Evolutionary conservation across 495 filamentous ascomycete species (phyloP).

Genomic region (Talaromyces wortmannii): DNA sequence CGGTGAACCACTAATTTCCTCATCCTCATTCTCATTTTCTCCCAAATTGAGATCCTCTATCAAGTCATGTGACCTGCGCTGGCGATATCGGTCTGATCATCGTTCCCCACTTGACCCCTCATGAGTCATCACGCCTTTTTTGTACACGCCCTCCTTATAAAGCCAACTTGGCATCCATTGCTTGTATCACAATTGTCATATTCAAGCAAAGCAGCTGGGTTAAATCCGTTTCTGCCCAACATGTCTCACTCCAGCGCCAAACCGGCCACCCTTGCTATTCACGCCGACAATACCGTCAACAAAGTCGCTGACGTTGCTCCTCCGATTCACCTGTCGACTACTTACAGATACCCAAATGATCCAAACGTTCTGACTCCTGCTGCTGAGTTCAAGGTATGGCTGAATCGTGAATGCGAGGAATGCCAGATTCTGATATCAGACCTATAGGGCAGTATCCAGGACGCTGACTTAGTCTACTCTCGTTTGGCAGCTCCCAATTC

Average conservation of each 20-base stretch:
- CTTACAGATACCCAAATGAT: conserved; percentile 70
- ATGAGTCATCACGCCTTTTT: conserved; percentile 3
- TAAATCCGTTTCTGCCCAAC: neutral
- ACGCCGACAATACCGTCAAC: conserved; percentile 56
- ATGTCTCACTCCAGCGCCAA: neutral
- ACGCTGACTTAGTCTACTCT: conserved; percentile 61
- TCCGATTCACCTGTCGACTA: conserved; percentile 80
- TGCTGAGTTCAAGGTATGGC: conserved; percentile 17
- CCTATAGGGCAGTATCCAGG: neutral
- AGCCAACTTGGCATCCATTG: neutral
- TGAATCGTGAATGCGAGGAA: neutral
- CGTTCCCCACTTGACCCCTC: neutral
- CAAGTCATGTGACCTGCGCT: neutral
- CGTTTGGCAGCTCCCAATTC: conserved; percentile 66
- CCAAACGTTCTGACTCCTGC: conserved; percentile 52
- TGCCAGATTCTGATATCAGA: neutral
- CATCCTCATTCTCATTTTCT: neutral
- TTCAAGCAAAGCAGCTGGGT: conserved; percentile 12
- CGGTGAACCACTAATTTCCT: conserved; percentile 16
- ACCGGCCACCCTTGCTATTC: conserved; percentile 63
- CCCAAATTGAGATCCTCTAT: neutral
- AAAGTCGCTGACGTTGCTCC: conserved; percentile 71
- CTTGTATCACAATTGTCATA: conserved; percentile 13
- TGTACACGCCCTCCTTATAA: too few relatives aligned
- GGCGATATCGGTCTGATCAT: neutral